Conservation (phyloP, 148 eudicot genomes). For the Fagopyrum tataricum region DNA sequence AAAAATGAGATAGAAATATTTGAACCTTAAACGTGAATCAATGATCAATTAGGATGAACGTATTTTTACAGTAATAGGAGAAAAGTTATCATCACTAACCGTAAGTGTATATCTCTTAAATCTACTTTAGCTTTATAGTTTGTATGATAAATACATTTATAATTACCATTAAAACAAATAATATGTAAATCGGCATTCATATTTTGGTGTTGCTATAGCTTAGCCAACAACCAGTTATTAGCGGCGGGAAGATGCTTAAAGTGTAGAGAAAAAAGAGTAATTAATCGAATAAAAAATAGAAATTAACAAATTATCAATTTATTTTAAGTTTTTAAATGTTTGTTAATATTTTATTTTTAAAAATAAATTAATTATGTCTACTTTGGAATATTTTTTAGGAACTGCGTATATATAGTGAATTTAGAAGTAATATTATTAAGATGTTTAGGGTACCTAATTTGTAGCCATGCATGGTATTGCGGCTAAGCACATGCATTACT, state of each 20-base stretch:
- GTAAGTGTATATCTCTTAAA: background rate
- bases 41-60: background rate
- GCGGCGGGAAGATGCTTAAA: constrained; percentile 12
- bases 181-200: background rate
- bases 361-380: background rate
- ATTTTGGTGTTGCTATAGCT: background rate
- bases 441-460: constrained; percentile 4
- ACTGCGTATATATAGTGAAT: background rate
- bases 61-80: too few relatives aligned
- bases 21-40: background rate
- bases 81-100: background rate
- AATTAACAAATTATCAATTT: background rate
- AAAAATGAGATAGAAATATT: background rate
- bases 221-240: constrained; percentile 8
- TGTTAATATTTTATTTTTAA: background rate
- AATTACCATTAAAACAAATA: background rate
- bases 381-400: background rate
- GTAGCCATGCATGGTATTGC: constrained; percentile 10
- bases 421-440: background rate
- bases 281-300: background rate
- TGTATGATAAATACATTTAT: too few relatives aligned
- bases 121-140: background rate
- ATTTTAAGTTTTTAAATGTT: background rate
- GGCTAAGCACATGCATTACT: constrained; percentile 13
- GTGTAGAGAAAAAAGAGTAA: background rate